These are phyloP conservation scores for Penicillium sp. DNA, from an alignment of 2,329 filamentous ascomycete genomes.

Conservation along the genomic window DNA sequence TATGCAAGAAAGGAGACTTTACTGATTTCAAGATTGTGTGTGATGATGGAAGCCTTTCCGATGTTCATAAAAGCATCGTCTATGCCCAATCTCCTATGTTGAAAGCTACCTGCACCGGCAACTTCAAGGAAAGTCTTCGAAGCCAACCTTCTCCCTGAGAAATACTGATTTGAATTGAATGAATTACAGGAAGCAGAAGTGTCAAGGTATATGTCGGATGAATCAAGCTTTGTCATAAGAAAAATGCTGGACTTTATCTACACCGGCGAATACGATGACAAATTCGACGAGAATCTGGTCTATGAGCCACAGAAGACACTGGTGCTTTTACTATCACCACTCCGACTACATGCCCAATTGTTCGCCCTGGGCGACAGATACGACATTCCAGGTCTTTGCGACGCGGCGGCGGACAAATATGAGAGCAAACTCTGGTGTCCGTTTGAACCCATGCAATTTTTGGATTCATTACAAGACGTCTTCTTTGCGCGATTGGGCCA, in stretches of 20 bases:
- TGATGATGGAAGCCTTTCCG: too few species aligned
- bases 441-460: not conserved
- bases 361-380: conserved; percentile 1
- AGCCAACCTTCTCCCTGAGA: too few species aligned
- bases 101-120: too few species aligned
- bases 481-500: not conserved
- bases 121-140: too few species aligned
- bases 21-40: too few species aligned
- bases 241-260: conserved; percentile 2
- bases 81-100: too few species aligned
- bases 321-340: not conserved
- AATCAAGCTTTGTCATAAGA: not conserved
- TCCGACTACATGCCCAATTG: conserved; percentile 1
- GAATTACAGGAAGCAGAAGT: not conserved
- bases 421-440: not conserved
- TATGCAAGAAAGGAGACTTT: too few species aligned
- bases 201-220: not conserved
- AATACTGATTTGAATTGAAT: not conserved
- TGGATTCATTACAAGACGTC: not conserved
- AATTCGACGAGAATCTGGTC: not conserved
- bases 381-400: conserved; percentile 4
- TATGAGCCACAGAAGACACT: not conserved
- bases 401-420: not conserved
- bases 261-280: not conserved
- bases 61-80: too few species aligned